Evolutionary conservation across 2,329 filamentous ascomycete species (phyloP).

Genomic region (Claviceps cyperi): DNA sequence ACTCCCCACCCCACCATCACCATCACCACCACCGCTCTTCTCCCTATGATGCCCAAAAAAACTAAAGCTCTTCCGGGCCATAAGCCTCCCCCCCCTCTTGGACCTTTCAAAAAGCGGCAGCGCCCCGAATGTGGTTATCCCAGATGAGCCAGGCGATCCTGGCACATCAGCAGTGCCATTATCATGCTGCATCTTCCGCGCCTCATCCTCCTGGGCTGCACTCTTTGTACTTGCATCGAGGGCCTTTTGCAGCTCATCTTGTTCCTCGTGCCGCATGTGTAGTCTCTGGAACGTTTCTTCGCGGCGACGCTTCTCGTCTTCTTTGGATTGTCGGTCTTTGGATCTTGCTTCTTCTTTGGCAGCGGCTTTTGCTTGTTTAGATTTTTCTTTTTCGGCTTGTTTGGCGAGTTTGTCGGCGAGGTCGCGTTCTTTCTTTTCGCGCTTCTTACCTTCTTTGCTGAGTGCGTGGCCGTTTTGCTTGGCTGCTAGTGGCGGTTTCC

Average conservation of each 20-base stretch:
- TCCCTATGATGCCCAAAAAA: constrained; percentile 41
- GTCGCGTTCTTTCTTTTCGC: constrained; percentile 54
- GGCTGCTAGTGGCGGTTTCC: constrained; percentile 11
- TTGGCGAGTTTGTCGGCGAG: constrained; percentile 42
- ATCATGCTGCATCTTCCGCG: constrained; percentile 22
- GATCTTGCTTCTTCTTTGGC: constrained; percentile 19
- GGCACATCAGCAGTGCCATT: constrained; percentile 6
- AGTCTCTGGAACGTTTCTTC: constrained; percentile 42
- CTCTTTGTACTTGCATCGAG: constrained; percentile 52
- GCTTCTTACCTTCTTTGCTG: constrained; percentile 47
- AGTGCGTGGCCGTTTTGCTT: constrained; percentile 21
- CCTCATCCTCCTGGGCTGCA: constrained; percentile 37
- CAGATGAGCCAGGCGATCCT: background rate
- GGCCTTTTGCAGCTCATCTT: constrained; percentile 46
- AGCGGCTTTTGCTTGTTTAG: constrained; percentile 26
- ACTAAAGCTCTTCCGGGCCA: constrained; percentile 61
- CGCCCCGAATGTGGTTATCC: constrained; percentile 18
- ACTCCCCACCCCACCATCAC: constrained; percentile 1
- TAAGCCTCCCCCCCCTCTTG: constrained; percentile 59
- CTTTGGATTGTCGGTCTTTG: constrained; percentile 12
- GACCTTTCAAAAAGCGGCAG: constrained; percentile 47
- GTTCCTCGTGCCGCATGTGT: constrained; percentile 38
- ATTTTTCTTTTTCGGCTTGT: constrained; percentile 23
- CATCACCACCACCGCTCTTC: constrained; percentile 16
- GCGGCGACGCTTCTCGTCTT: constrained; percentile 23